phyloP scores from a whole-genome alignment of 371 early-diverging fungal genomes.

The Rhizopus microsporus region DNA sequence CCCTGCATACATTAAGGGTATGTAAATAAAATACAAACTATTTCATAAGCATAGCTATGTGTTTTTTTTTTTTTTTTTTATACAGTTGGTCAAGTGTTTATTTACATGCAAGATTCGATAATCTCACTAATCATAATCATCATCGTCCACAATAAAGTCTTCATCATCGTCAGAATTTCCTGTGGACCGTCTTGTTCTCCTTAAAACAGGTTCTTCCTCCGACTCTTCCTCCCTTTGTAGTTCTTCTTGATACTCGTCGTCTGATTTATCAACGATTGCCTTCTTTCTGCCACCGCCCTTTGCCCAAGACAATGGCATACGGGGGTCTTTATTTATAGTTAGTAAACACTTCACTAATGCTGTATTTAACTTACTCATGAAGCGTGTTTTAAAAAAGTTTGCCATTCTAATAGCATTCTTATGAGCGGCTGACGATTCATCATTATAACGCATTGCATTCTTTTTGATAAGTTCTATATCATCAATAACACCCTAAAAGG shows the following conservation, averaged over 20 bases:
- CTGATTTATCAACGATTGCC: conserved; percentile 39
- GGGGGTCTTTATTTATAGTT: conserved; percentile 30
- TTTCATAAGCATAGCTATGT: background rate
- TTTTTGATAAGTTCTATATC: conserved; percentile 68
- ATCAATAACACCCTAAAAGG: conserved; percentile 56
- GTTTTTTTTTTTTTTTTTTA: too few relatives aligned
- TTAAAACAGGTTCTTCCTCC: conserved; percentile 30
- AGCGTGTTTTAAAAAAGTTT: conserved; percentile 56
- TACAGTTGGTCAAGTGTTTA: background rate
- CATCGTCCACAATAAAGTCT: conserved; percentile 19
- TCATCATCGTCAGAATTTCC: conserved; percentile 42
- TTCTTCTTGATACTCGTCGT: conserved; percentile 51
- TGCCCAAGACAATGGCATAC: conserved; percentile 41
- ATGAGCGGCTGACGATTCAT: conserved; percentile 59
- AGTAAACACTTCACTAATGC: background rate
- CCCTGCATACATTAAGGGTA: conserved; percentile 53
- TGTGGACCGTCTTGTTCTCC: conserved; percentile 15
- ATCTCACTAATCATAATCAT: conserved; percentile 17
- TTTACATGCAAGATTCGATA: background rate
- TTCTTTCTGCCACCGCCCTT: conserved; percentile 28
- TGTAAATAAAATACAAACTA: conserved; percentile 34
- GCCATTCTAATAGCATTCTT: conserved; percentile 60
- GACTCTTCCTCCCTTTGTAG: conserved; percentile 26
- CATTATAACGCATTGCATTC: conserved; percentile 71
- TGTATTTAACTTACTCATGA: conserved; percentile 37